Base-by-base conservation (phyloP, 1,284 basidiomycete species). In the Porodaedalea pini region DNA sequence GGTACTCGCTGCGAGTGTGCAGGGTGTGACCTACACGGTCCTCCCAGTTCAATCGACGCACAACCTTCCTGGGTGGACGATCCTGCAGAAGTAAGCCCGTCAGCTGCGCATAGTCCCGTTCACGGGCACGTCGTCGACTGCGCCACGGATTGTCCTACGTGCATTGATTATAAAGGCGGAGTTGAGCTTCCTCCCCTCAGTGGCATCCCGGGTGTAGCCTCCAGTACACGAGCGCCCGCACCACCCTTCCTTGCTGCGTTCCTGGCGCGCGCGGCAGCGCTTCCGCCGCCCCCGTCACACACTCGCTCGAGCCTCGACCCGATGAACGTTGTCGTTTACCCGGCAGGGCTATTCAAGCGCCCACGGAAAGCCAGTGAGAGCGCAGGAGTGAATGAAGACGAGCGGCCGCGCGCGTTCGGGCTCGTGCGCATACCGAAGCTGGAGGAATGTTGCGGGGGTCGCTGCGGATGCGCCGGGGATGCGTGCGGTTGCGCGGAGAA, bases 1-100 rank as follows among this genome's bases (percentile, higher is more conserved):
- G 86, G 87, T 25, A 69, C 81, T 36, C 70, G 74, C 41, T 90
- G 88, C 65, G 77, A 75, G n/a, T 90, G 88, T 67, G 86, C 86
- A 0, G 87, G 86, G 29, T 90, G 88, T 66, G 68, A 79, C 19
- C 75, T 86, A 63, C 88, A 90, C 65, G 82, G 85, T 15, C 80
- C 82, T 2, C 49, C 69, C n/a, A 25, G n/a, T n/a, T n/a, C 23
- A 34, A 15, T 6, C n/a, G 39, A 45, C 10, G 23, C 31, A 10
- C 43, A n/a, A 17, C 19, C 37, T 36, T 47, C 51, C 10, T 54
- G 57, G 52, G 43, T 58, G n/a, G 57, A 58, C 15, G 51, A 54
- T 11, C 23, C 25, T 36, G 32, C 15, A 8, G 29, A 48, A 21
- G 44, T 37, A 27, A 25, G 19, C 6, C 23, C 34, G 21, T 40